Evolutionary conservation across 2,329 filamentous ascomycete species (phyloP).

Genomic region (Raffaelea albimanens): DNA sequence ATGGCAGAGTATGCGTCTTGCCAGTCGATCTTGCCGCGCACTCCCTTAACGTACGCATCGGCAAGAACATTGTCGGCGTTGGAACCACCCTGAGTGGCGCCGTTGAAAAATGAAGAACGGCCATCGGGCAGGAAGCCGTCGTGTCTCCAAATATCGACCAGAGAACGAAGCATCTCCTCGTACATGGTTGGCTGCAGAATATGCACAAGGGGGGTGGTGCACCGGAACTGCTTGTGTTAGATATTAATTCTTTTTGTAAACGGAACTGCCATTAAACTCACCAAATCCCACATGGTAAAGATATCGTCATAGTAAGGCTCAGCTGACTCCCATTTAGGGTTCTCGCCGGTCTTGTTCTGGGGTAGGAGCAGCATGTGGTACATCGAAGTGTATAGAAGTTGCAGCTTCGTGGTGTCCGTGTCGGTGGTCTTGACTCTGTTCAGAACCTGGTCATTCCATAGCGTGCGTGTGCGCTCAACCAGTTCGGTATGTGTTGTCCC

Average conservation of each 20-base stretch:
- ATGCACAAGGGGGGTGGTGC: constrained; percentile 54
- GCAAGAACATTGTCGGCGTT: constrained; percentile 65
- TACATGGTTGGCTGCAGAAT: constrained; percentile 54
- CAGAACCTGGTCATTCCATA: constrained; percentile 55
- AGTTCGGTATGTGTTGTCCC: constrained; percentile 33
- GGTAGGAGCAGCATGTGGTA: constrained; percentile 64
- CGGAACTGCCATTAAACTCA: constrained; percentile 12
- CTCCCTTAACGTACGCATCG: constrained; percentile 62
- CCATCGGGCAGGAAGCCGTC: constrained; percentile 58
- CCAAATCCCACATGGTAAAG: constrained; percentile 57
- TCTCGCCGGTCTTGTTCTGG: constrained; percentile 62
- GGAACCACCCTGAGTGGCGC: constrained; percentile 58
- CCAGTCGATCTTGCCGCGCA: constrained; percentile 56
- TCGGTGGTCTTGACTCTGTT: constrained; percentile 47
- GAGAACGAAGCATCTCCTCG: constrained; percentile 55
- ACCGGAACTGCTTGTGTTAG: constrained; percentile 39
- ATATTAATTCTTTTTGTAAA: neutral
- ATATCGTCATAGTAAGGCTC: constrained; percentile 67
- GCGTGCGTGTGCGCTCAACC: constrained; percentile 26
- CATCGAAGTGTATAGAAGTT: constrained; percentile 56
- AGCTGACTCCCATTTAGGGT: constrained; percentile 51
- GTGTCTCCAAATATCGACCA: constrained; percentile 59
- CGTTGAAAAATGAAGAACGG: constrained; percentile 60
- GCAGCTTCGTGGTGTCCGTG: constrained; percentile 38
- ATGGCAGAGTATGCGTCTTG: constrained; percentile 51